Percentiles rank a stretch among this genome's conserved stretches.
Evolutionary conservation across 805 yeast species (phyloP).

Genomic region (Starmerella apis): DNA sequence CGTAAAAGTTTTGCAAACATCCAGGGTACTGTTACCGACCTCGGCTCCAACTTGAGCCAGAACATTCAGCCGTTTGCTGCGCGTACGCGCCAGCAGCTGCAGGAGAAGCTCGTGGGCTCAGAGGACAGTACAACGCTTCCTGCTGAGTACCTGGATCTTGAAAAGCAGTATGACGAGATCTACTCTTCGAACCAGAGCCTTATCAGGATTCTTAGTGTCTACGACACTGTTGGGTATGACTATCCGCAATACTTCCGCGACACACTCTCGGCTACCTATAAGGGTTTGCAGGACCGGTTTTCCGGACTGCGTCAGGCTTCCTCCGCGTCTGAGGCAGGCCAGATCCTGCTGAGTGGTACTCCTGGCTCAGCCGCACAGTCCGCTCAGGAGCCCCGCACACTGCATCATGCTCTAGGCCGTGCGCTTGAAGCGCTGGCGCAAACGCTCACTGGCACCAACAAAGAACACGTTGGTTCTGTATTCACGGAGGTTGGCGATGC

Average conservation of each 20-base stretch:
- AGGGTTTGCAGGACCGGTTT: conserved; percentile 53
- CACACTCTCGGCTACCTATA: conserved; percentile 62
- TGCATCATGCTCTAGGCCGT: conserved; percentile 70
- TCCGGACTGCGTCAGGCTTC: conserved; percentile 60
- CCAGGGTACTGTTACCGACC: conserved; percentile 31
- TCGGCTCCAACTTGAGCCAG: conserved; percentile 28
- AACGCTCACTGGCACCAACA: conserved; percentile 35
- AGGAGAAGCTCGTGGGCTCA: conserved; percentile 68
- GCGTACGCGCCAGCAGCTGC: conserved; percentile 67
- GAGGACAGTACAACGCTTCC: conserved; percentile 80
- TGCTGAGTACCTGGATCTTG: conserved; percentile 66
- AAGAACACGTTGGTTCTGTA: conserved; percentile 48
- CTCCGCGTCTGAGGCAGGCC: conserved; percentile 73
- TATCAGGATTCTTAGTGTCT: conserved; percentile 45
- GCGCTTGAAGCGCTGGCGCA: conserved; percentile 38
- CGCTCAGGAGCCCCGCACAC: conserved; percentile 62
- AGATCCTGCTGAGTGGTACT: conserved; percentile 39
- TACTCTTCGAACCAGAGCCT: conserved; percentile 54
- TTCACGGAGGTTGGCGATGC: conserved; percentile 58
- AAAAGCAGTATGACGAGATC: conserved; percentile 61
- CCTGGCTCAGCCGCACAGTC: conserved; percentile 35
- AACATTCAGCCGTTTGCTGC: conserved; percentile 64
- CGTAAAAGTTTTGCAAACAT: conserved; percentile 33
- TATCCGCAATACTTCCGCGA: conserved; percentile 70
- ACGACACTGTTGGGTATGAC: conserved; percentile 71